These are phyloP conservation scores for Wallacemonas sp. DNA, from an alignment of 208 protist species.

Conservation along the genomic window DNA sequence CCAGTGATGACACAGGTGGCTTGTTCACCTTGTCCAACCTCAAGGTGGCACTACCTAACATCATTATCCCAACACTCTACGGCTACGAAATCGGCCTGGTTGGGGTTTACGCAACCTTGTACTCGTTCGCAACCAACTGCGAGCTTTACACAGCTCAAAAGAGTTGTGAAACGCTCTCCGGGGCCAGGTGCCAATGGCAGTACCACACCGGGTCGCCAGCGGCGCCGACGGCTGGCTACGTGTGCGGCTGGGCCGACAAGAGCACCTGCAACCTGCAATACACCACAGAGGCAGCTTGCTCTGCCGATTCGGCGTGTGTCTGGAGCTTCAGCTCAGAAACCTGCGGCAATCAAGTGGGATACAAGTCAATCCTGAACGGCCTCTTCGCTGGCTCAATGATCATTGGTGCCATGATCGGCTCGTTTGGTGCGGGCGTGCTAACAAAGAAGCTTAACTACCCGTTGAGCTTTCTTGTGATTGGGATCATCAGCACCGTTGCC, in stretches of 20 bases:
- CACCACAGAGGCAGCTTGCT: constrained; percentile 10
- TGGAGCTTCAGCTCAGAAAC: constrained; percentile 12
- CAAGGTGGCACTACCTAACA: background rate
- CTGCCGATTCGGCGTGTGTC: constrained; percentile 13
- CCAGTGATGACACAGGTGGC: no score
- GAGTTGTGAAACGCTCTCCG: constrained; percentile 16
- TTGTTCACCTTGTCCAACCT: no score
- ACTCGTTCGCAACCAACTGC: constrained; percentile 35
- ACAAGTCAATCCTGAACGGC: constrained; percentile 22
- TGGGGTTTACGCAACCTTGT: constrained; percentile 32
- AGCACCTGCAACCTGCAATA: constrained; percentile 15
- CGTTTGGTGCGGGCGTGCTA: constrained; percentile 9
- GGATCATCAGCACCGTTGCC: constrained; percentile 9
- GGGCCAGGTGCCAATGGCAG: constrained; percentile 12
- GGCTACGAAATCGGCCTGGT: constrained; percentile 44
- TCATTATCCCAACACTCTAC: constrained; percentile 12
- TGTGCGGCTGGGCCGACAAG: constrained; percentile 20
- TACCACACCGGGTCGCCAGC: constrained; percentile 4
- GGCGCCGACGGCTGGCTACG: constrained; percentile 2
- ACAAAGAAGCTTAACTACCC: constrained; percentile 15
- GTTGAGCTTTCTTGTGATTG: constrained; percentile 27
- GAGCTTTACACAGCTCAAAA: constrained; percentile 15
- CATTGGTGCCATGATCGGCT: constrained; percentile 28
- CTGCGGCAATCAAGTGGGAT: constrained; percentile 26
- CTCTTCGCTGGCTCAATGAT: constrained; percentile 31